Conservation (phyloP, 2,329 filamentous ascomycete genomes). For the Colletotrichum spinosum region DNA sequence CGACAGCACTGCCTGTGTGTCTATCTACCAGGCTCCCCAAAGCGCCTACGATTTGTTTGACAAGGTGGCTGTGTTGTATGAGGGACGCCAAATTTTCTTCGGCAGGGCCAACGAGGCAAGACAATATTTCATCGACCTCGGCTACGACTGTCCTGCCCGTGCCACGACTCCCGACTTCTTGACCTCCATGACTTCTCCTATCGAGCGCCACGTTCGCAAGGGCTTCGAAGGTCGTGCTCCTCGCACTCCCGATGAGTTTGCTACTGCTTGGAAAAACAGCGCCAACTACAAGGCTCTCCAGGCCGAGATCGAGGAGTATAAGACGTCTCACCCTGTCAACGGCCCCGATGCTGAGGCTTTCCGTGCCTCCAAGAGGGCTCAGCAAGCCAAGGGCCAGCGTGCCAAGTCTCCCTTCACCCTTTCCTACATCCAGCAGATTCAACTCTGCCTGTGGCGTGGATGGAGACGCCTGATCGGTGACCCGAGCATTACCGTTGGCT, state of each 20-base stretch:
- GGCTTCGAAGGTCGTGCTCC: constrained; percentile 69
- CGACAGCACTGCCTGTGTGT: constrained; percentile 73
- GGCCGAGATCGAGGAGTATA: constrained; percentile 67
- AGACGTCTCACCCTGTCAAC: constrained; percentile 62
- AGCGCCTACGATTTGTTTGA: constrained; percentile 73
- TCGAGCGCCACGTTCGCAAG: constrained; percentile 65
- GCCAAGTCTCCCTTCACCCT: constrained; percentile 84
- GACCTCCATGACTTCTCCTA: constrained; percentile 74
- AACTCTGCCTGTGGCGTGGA: constrained; percentile 84
- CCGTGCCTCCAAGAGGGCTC: constrained; percentile 63
- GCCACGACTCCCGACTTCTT: constrained; percentile 79
- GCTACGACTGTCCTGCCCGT: constrained; percentile 74
- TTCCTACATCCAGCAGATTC: constrained; percentile 79
- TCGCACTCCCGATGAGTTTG: constrained; percentile 72
- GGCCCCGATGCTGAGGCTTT: constrained; percentile 69
- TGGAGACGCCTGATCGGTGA: constrained; percentile 83
- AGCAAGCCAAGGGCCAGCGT: constrained; percentile 70
- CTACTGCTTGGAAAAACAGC: constrained; percentile 67
- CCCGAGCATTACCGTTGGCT: constrained; percentile 76
- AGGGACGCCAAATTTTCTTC: constrained; percentile 72
- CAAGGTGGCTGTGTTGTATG: constrained; percentile 69
- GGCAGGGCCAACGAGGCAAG: constrained; percentile 70
- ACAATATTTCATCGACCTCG: constrained; percentile 74
- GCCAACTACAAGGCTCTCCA: constrained; percentile 62
- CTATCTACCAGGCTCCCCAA: constrained; percentile 79